These are phyloP conservation scores for Trichoderma virens DNA, from an alignment of 495 filamentous ascomycete species.

Conservation along the genomic window DNA sequence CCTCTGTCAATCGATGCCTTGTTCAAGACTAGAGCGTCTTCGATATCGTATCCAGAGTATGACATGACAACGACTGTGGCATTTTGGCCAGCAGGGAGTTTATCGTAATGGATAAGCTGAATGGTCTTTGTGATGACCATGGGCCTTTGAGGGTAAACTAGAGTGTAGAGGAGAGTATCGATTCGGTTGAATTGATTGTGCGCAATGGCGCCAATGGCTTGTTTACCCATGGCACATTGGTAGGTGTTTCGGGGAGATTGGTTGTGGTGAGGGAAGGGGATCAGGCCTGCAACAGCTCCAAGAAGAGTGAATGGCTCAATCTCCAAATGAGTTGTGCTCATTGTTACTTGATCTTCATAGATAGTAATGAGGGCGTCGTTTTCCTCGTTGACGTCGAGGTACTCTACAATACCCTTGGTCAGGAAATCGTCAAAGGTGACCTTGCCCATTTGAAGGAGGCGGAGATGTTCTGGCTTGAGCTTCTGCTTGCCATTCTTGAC, in stretches of 20 bases:
- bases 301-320: slow-evolving; percentile 97
- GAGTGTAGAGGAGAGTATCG: slow-evolving; percentile 88
- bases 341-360: slow-evolving; percentile 72
- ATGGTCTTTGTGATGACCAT: slow-evolving; percentile 97
- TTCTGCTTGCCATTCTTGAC: slow-evolving; percentile 78
- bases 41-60: slow-evolving; percentile 98
- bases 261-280: slow-evolving; percentile 98
- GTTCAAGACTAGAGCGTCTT: slow-evolving; percentile 95
- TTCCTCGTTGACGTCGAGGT: slow-evolving; percentile 97
- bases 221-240: slow-evolving; percentile 99
- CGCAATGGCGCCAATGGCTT: slow-evolving; percentile 96
- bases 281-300: slow-evolving; percentile 93
- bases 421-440: slow-evolving; percentile 92
- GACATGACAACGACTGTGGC: slow-evolving; percentile 98
- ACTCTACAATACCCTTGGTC: slow-evolving; percentile 81
- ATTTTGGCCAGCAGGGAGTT: slow-evolving; percentile 92
- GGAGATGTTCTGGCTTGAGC: slow-evolving; percentile 66
- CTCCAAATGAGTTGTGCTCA: slow-evolving; percentile 83
- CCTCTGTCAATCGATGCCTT: slow-evolving; percentile 90
- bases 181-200: slow-evolving; percentile 95
- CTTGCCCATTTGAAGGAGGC: slow-evolving; percentile 67
- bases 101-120: slow-evolving; percentile 94
- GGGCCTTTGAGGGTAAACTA: slow-evolving; percentile 96
- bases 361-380: slow-evolving; percentile 91
- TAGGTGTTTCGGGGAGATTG: slow-evolving; percentile 99